A percentile compares a stretch with the other conserved stretches of the same genome.
phyloP scores from a whole-genome alignment of 306 rosid species.

The Medicago arabica region DNA sequence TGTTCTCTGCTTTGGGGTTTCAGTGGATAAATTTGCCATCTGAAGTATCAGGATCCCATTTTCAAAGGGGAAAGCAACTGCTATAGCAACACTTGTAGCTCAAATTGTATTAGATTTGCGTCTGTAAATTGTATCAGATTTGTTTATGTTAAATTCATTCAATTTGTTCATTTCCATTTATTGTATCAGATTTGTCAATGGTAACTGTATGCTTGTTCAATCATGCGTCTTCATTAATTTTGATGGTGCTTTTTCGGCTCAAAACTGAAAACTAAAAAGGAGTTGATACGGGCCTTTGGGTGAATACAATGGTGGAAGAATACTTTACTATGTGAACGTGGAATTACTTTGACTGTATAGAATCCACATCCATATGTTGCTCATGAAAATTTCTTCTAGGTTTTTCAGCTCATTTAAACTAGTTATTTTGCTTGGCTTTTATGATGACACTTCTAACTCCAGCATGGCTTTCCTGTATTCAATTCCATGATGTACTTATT shows the following conservation, averaged over 20 bases:
- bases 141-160: background rate
- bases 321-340: background rate
- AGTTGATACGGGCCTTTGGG: background rate
- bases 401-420: slow-evolving; percentile 14
- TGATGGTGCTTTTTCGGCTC: background rate
- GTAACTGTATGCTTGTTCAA: background rate
- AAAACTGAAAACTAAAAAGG: background rate
- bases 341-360: background rate
- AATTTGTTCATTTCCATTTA: background rate
- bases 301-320: background rate
- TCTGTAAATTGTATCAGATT: background rate
- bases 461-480: background rate
- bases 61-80: background rate
- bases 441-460: background rate
- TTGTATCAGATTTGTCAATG: background rate
- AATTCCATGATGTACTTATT: background rate
- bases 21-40: background rate
- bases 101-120: too few relatives aligned
- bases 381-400: background rate
- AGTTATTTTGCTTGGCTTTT: slow-evolving; percentile 21
- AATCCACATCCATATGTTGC: background rate
- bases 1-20: background rate
- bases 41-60: background rate
- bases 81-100: background rate
- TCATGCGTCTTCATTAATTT: background rate